Conservation (phyloP, 768 basidiomycete genomes). For the Pleurotus pulmonarius region DNA sequence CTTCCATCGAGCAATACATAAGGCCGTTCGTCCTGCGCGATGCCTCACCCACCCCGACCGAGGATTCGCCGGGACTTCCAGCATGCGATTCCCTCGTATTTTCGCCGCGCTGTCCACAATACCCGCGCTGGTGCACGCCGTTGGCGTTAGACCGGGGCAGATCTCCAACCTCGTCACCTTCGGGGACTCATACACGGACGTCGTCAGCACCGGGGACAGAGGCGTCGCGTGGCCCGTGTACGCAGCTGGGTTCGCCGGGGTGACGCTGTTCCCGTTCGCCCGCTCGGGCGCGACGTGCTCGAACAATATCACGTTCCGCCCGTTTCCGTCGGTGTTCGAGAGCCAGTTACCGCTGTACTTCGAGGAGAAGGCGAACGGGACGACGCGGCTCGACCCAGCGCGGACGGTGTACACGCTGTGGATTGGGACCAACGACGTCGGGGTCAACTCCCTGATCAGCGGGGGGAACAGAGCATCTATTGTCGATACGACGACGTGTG, state of each 20-base stretch:
- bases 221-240: conserved; percentile 42
- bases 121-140: neutral
- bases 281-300: conserved; percentile 44
- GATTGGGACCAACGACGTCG: conserved; percentile 53
- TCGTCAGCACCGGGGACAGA: conserved; percentile 19
- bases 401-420: conserved; percentile 47
- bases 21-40: no score
- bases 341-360: conserved; percentile 35
- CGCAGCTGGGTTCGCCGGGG: conserved; percentile 35
- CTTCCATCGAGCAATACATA: no score
- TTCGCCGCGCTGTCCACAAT: conserved; percentile 20
- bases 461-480: conserved; percentile 33
- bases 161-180: conserved; percentile 45
- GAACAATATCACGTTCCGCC: conserved; percentile 34
- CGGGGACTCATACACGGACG: conserved; percentile 47
- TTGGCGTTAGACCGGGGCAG: conserved; percentile 16
- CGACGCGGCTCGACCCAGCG: conserved; percentile 18
- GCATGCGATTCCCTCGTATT: neutral
- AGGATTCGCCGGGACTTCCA: no score
- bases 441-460: conserved; percentile 33
- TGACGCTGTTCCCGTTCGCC: conserved; percentile 40
- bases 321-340: conserved; percentile 37
- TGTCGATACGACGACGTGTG: conserved; percentile 37
- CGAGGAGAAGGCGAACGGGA: conserved; percentile 20
- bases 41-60: no score